Conservation (phyloP, 371 early-diverging fungal genomes). For the Mucor mucedo region DNA sequence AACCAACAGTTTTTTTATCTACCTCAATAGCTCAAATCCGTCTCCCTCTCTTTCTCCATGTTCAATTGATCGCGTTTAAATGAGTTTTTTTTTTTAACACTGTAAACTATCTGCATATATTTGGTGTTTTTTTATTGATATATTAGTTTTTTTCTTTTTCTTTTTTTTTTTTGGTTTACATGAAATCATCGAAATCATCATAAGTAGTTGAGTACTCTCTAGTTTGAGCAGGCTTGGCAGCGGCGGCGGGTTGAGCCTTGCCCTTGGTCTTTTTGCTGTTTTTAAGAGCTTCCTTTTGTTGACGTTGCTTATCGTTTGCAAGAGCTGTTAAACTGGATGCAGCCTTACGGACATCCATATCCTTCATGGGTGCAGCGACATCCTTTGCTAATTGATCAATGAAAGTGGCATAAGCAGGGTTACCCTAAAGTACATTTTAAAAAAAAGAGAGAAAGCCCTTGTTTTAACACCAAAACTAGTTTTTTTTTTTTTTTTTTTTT, state of each 20-base stretch:
- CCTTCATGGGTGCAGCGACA: constrained; percentile 75
- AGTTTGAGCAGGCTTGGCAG: constrained; percentile 44
- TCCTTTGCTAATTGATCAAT: constrained; percentile 82
- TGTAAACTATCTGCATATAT: background rate
- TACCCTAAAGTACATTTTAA: constrained; percentile 27
- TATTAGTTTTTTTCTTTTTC: background rate
- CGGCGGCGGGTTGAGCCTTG: constrained; percentile 60
- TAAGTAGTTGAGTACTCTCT: constrained; percentile 55
- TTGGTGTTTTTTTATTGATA: constrained; percentile 3
- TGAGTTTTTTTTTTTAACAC: no score
- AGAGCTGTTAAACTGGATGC: constrained; percentile 80
- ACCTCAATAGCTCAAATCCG: no score
- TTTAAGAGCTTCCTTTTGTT: constrained; percentile 73
- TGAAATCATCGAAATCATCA: constrained; percentile 83
- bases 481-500: background rate
- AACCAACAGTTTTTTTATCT: no score
- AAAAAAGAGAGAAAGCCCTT: background rate
- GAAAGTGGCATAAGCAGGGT: constrained; percentile 63
- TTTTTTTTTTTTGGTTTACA: constrained; percentile 52
- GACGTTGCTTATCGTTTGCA: constrained; percentile 92
- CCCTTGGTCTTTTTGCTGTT: constrained; percentile 68
- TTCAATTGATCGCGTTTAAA: no score
- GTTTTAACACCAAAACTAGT: no score
- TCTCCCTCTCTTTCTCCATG: no score
- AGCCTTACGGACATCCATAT: constrained; percentile 84